Evolutionary conservation across 257 asterid genomes (phyloP), one percentile per base, ranked within the genome.

Genomic region (Misopates orontium): DNA sequence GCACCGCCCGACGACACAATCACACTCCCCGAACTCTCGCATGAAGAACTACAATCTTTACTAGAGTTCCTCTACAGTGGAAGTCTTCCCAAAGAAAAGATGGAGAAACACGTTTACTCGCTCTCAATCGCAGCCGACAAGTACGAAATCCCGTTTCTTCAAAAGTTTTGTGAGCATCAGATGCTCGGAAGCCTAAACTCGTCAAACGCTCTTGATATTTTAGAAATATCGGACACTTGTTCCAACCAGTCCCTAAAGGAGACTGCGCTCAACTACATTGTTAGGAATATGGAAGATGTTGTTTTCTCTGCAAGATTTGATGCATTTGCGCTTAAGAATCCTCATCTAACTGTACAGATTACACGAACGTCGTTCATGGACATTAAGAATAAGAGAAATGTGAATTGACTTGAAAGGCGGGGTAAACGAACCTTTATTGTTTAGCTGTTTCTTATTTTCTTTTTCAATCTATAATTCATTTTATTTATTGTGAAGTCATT

Each of bases 341-440:
- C 98, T 60, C 98, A 92, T 70, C 68, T 92, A 11, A 87, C 88
- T 65, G 98, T 89, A 40, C 97, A 89, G 65, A 92, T 92, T 19
- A 92, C 98, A 0, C 82, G 97, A 77, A 87, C 98, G 1, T 92
- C 97, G 1, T 92, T 87, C 62, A 75, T 89, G 85, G 97, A 89
- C 64, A 81, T 89, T 44, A 82, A 80, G 62, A 89, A 77, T 76
- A 73, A 50, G 42, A 81, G 83, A 75, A 48, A 47, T 56, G 72
- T 50, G 25, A 62, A 68, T 73, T 83, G 64, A 80, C 10, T 50
- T 8, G 15, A 16, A 9, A 10, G 21, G 22, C 4, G 21, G 53
- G 14, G 58, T 28, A 8, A 24, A 56, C 7, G 36, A 28, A 7
- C 36, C 36, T 28, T 28, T 28, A 28, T 28, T 28, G 36, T 28